Evolutionary conservation across 108 stramenopile genomes (phyloP).

Genomic region (Cyclostephanos tholiformis): DNA sequence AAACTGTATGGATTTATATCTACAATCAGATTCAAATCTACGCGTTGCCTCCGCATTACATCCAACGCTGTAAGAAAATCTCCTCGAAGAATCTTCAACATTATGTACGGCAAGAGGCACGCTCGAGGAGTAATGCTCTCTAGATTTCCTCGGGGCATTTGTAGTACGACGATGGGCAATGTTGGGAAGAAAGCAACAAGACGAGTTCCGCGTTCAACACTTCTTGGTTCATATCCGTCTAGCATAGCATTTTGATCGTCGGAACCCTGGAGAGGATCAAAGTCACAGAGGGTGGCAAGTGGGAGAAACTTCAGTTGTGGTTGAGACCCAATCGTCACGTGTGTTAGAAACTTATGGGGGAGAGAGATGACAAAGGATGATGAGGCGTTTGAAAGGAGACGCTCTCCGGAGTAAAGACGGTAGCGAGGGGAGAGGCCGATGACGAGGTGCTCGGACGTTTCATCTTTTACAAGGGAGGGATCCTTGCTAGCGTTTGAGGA

Average conservation of each 20-base stretch:
- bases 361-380: slow-evolving; percentile 73
- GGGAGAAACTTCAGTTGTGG: slow-evolving; percentile 73
- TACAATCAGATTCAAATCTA: slow-evolving; percentile 85
- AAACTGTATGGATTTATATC: slow-evolving; percentile 71
- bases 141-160: slow-evolving; percentile 87
- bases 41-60: slow-evolving; percentile 84
- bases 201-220: slow-evolving; percentile 77
- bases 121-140: slow-evolving; percentile 85
- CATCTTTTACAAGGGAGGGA: slow-evolving; percentile 20
- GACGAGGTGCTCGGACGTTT: slow-evolving; percentile 47
- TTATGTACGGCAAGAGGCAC: slow-evolving; percentile 72
- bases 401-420: slow-evolving; percentile 79
- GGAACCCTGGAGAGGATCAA: slow-evolving; percentile 83
- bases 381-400: slow-evolving; percentile 70
- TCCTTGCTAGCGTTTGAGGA: slow-evolving; percentile 19
- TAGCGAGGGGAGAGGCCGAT: slow-evolving; percentile 71
- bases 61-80: slow-evolving; percentile 65
- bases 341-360: slow-evolving; percentile 68
- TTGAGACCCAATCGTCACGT: slow-evolving; percentile 70
- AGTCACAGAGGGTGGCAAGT: slow-evolving; percentile 52
- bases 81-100: slow-evolving; percentile 56
- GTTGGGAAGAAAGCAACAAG: slow-evolving; percentile 71
- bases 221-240: slow-evolving; percentile 85
- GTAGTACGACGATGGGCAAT: slow-evolving; percentile 70
- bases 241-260: slow-evolving; percentile 65